Evolutionary conservation across 106 monocot species (phyloP), one percentile per base, ranked within the genome.

Genomic region (Ottelia alismoides): DNA sequence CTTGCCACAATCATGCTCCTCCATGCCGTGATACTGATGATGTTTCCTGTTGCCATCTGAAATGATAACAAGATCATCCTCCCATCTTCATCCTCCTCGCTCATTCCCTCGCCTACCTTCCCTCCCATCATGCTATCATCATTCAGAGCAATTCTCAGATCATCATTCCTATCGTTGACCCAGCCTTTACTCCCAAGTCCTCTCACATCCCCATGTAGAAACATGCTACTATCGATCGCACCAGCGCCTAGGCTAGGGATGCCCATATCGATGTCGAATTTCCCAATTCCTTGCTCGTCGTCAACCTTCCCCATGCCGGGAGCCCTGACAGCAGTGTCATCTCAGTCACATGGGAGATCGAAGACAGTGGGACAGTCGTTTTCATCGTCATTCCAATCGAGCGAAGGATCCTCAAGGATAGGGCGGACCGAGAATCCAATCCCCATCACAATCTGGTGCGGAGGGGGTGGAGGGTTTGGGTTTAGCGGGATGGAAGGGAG

Each of bases 121-220:
- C 32, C 61, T 9, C 45, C 48, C 29, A 56, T 68, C 11, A 61
- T 47, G 22, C 59, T 45, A 50, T 51, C 63, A 14, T 98, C 85
- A 27, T 98, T 89, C 20, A 98, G 67, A 12, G 89, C 89, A 25
- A 98, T 98, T 61, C 77, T 67, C 26, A 98, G 74, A 70, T 98
- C 96, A 60, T 98, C 96, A 24, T 89, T 89, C 53, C 96, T 98
- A 46, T 89, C 96, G 40, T 82, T 98, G 18, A 89, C 96, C 70
- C 76, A 84, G 22, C 89, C 89, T 2, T 84, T 83, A 45, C 68
- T 79, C 22, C 43, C 66, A 0, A 20, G 32, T 2, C 44, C 30
- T 0, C 51, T 64, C 16, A 48, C 47, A 20, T 65, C 61, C 30
- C 32, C 31, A 17, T 48, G 30, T 20, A 24, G 22, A 10, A 58